Base-by-base conservation (phyloP, 108 stramenopile species). In the Skeletonema tropicum region DNA sequence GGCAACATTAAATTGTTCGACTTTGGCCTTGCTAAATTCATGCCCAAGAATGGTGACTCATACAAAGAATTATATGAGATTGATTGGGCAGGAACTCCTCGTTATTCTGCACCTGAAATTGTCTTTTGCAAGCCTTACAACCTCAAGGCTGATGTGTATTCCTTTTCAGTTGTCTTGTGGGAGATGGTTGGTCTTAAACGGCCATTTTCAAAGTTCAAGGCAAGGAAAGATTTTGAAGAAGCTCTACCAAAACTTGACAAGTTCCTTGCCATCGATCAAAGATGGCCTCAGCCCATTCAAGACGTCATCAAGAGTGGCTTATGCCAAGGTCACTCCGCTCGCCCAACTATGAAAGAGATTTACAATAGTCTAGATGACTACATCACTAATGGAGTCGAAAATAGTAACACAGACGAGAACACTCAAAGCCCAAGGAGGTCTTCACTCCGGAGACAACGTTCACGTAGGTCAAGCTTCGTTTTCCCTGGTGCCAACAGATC, bases 31-130 rank as follows among this genome's bases (percentile, higher is more conserved):
- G 59, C 59, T 25, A 14, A n/a, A 60, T 29, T 60, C 13, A 33
- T 60, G 59, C 59, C 59, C 13, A 49, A 31, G 59, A n/a, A 79
- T 3, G 90, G 46, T 88, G 90, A 70, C 64, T 90, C 57, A 90
- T 92, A 41, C 91, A 73, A 76, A 21, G 90, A 85, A 31, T 72
- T 84, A 60, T 94, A 89, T 68, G 82, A 88, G 58, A 73, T 94
- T 12, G 88, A 90, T 11, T 87, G 88, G 12, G 84, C 91, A 15
- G 94, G 94, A 21, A 86, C 86, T 29, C 73, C 86, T 29, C 87
- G 94, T 35, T 94, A 25, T 32, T 0, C 3, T 14, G 29, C 59
- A 4, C 59, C 58, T n/a, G 58, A 59, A 59, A 17, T 59, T 8
- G 11, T 59, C 14, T 65, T 84, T 25, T 70, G 74, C 32, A 80